These are phyloP conservation scores for Ceratocystis colombiana DNA, from an alignment of 2,329 filamentous ascomycete species.

Conservation along the genomic window DNA sequence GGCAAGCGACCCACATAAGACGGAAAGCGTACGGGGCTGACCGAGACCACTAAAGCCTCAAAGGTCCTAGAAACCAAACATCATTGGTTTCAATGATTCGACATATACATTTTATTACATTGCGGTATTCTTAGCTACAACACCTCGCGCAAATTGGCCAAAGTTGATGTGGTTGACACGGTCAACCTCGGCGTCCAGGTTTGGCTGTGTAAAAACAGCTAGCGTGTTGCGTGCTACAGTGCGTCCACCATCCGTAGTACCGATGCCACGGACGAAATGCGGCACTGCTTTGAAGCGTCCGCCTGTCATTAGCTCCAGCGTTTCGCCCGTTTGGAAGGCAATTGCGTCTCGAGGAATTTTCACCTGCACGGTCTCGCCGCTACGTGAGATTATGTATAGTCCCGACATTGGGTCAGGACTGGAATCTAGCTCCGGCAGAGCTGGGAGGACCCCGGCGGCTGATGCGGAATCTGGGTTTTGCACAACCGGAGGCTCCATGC, in stretches of 20 bases:
- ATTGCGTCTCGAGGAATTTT: constrained; percentile 84
- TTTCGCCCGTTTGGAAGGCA: constrained; percentile 91
- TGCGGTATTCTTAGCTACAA: constrained; percentile 52
- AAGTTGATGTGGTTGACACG: constrained; percentile 56
- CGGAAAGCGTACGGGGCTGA: neutral
- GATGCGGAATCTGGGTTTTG: constrained; percentile 28
- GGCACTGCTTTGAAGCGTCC: constrained; percentile 89
- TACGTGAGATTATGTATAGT: constrained; percentile 85
- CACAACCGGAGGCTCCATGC: constrained; percentile 34
- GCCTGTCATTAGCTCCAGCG: constrained; percentile 80
- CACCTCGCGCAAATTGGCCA: constrained; percentile 60
- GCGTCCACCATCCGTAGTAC: constrained; percentile 42
- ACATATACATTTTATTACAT: constrained; percentile 27
- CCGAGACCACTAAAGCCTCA: too few species aligned
- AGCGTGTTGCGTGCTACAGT: constrained; percentile 73
- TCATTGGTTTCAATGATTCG: neutral
- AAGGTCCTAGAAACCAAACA: neutral
- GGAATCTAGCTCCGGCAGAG: constrained; percentile 58
- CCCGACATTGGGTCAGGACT: constrained; percentile 79
- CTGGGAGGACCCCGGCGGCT: constrained; percentile 33
- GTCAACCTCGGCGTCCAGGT: constrained; percentile 71
- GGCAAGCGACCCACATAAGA: constrained; percentile 2
- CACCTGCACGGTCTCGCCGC: constrained; percentile 76
- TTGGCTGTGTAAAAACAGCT: constrained; percentile 95
- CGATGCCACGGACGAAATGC: constrained; percentile 80